These are phyloP conservation scores for Scleromitrula shiraiana DNA, from an alignment of 2,329 filamentous ascomycete genomes.

Conservation along the genomic window DNA sequence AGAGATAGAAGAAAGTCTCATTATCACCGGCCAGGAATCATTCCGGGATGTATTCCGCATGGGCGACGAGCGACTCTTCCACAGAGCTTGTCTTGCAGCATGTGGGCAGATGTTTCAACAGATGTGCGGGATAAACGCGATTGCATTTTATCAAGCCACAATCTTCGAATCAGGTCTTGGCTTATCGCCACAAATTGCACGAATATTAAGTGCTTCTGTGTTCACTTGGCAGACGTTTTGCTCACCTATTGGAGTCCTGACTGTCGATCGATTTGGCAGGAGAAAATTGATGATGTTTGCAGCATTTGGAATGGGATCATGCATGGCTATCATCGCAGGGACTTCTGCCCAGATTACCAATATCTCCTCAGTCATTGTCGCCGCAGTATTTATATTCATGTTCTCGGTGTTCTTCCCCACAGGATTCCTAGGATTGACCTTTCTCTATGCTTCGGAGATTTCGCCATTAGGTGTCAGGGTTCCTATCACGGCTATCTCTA, in stretches of 20 bases:
- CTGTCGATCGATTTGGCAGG: constrained; percentile 52
- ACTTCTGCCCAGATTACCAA: constrained; percentile 13
- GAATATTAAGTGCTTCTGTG: constrained; percentile 47
- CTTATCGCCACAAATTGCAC: constrained; percentile 38
- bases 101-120: constrained; percentile 47
- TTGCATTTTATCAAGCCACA: constrained; percentile 40
- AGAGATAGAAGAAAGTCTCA: constrained; percentile 53
- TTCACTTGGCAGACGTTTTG: constrained; percentile 7
- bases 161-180: constrained; percentile 43
- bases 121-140: constrained; percentile 35
- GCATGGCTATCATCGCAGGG: constrained; percentile 52
- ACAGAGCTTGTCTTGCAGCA: constrained; percentile 43
- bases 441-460: constrained; percentile 50
- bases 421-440: constrained; percentile 43
- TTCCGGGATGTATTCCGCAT: constrained; percentile 40
- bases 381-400: constrained; percentile 35
- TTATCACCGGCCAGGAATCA: constrained; percentile 39
- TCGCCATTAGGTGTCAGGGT: constrained; percentile 44
- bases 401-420: constrained; percentile 47
- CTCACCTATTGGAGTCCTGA: constrained; percentile 31
- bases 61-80: constrained; percentile 44
- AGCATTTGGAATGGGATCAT: constrained; percentile 51
- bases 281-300: constrained; percentile 66
- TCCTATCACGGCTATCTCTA: constrained; percentile 7
- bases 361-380: constrained; percentile 25